A percentile compares a stretch with the other conserved stretches of the same genome.
Conservation (phyloP, 495 filamentous ascomycete genomes). For the Annulohypoxylon bovei region DNA sequence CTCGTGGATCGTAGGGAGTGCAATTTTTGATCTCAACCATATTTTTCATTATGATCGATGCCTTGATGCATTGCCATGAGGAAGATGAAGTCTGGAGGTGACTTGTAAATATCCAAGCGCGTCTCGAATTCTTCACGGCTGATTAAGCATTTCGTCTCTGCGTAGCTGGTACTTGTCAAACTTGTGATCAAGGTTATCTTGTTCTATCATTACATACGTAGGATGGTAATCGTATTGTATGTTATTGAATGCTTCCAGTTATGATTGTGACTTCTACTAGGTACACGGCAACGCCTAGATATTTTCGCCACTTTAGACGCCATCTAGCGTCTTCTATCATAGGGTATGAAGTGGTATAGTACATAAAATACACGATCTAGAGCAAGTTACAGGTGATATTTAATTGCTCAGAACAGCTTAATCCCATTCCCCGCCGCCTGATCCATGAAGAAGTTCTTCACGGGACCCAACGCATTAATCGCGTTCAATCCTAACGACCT, state of each 20-base stretch:
- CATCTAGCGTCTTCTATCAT: too few species aligned
- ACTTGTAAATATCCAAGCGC: neutral
- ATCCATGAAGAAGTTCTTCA: slow-evolving; percentile 90
- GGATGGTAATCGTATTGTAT: too few species aligned
- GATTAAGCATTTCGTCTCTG: too few species aligned
- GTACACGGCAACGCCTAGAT: too few species aligned
- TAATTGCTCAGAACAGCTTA: slow-evolving; percentile 50
- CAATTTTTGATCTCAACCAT: slow-evolving; percentile 36
- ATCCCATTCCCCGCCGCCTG: slow-evolving; percentile 76
- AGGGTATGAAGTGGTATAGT: neutral
- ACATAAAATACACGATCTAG: neutral
- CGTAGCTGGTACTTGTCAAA: too few species aligned
- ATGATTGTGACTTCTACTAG: too few species aligned
- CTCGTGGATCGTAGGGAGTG: slow-evolving; percentile 40
- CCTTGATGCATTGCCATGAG: slow-evolving; percentile 33
- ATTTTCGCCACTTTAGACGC: too few species aligned
- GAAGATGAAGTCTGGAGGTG: slow-evolving; percentile 15
- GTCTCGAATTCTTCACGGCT: too few species aligned
- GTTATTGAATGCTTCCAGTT: too few species aligned
- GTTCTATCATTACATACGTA: too few species aligned
- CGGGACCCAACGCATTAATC: slow-evolving; percentile 76
- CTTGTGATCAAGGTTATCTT: too few species aligned
- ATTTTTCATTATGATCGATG: slow-evolving; percentile 36
- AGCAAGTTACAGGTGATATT: too few species aligned
- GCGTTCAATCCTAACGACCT: slow-evolving; percentile 79